Percentiles rank a stretch among this genome's conserved stretches.
Conservation (phyloP, 2,329 filamentous ascomycete genomes). For the Trichoderma sp. region DNA sequence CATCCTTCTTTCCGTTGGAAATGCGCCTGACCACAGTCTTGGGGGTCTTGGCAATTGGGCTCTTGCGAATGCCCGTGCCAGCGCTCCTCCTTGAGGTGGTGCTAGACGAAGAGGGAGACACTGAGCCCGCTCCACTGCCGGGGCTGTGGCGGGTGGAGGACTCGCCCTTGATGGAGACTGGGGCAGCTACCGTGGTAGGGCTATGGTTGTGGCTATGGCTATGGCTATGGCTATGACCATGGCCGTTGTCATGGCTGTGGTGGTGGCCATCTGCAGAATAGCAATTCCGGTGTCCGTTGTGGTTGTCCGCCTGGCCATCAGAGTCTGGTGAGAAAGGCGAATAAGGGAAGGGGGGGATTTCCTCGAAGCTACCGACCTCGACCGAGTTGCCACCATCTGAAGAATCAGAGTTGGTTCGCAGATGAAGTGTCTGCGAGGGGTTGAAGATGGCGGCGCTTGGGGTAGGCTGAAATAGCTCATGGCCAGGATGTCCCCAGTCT, state of each 20-base stretch:
- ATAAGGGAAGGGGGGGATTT: conserved; percentile 67
- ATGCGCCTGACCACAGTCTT: conserved; percentile 82
- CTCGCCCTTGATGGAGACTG: conserved; percentile 65
- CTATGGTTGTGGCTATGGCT: conserved; percentile 57
- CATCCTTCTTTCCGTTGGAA: conserved; percentile 75
- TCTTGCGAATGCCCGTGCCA: conserved; percentile 70
- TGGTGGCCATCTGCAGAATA: conserved; percentile 56
- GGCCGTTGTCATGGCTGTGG: conserved; percentile 46
- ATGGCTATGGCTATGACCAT: conserved; percentile 54
- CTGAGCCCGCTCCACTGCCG: conserved; percentile 58
- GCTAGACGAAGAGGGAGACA: conserved; percentile 53
- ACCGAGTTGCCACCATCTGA: conserved; percentile 67
- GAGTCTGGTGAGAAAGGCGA: conserved; percentile 82
- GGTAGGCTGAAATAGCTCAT: conserved; percentile 57
- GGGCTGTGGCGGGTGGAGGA: conserved; percentile 54
- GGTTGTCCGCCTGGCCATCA: conserved; percentile 66
- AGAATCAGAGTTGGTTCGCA: conserved; percentile 83
- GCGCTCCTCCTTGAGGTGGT: conserved; percentile 65
- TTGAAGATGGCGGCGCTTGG: conserved; percentile 78
- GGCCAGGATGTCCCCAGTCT: conserved; percentile 67
- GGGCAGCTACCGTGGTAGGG: conserved; percentile 64
- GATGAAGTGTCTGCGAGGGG: conserved; percentile 83
- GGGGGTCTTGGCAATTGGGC: conserved; percentile 73
- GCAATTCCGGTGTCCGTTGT: conserved; percentile 60
- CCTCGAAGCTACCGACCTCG: conserved; percentile 77